Conservation (phyloP, 768 basidiomycete species). For the Clitopilus hobsonii region DNA sequence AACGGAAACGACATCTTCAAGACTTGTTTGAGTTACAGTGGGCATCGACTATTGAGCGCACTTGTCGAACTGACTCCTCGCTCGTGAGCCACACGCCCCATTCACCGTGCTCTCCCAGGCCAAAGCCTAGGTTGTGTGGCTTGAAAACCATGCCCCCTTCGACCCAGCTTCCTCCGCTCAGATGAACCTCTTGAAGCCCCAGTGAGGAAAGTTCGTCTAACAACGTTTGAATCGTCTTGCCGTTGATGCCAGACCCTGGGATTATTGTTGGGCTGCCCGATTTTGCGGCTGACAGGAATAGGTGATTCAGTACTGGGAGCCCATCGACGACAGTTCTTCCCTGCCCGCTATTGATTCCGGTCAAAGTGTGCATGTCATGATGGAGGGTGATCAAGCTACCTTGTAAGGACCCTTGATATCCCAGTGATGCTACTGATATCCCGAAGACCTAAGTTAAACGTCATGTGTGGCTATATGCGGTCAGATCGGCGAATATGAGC, state of each 20-base stretch:
- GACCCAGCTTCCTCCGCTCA: slow-evolving; percentile 69
- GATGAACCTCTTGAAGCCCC: slow-evolving; percentile 65
- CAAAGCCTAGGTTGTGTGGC: slow-evolving; percentile 66
- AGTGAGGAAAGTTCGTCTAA: slow-evolving; percentile 46
- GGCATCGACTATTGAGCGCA: slow-evolving; percentile 44
- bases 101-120: slow-evolving; percentile 43
- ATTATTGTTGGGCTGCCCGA: slow-evolving; percentile 48
- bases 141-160: slow-evolving; percentile 48
- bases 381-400: slow-evolving; percentile 35
- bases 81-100: slow-evolving; percentile 71
- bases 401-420: slow-evolving; percentile 75
- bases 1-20: background rate
- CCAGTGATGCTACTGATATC: slow-evolving; percentile 54
- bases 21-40: slow-evolving; percentile 19
- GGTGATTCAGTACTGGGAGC: slow-evolving; percentile 32
- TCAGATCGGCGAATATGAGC: background rate
- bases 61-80: slow-evolving; percentile 43
- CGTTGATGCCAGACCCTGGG: slow-evolving; percentile 75
- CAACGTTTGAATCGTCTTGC: slow-evolving; percentile 43
- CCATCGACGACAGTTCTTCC: slow-evolving; percentile 36
- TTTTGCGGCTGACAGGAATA: slow-evolving; percentile 33
- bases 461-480: slow-evolving; percentile 3
- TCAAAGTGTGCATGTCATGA: background rate
- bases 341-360: slow-evolving; percentile 42
- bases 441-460: slow-evolving; percentile 29